Base-by-base conservation (phyloP, 225 moss, liverwort and hornwort genomes). In the Sphagnum tenellum region DNA sequence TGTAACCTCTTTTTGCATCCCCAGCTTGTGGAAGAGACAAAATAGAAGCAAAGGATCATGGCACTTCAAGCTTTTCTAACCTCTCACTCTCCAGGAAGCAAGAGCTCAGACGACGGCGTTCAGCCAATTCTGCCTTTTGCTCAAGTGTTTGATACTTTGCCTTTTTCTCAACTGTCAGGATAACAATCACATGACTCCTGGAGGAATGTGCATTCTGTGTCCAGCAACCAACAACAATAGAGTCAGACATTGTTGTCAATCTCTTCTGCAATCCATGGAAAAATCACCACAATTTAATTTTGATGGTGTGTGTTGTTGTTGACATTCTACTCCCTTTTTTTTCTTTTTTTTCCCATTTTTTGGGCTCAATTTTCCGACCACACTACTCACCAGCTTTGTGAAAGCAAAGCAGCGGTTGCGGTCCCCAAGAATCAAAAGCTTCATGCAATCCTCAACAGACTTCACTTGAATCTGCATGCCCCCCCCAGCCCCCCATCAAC, bases 151-250 rank as follows among this genome's bases (percentile, higher is more conserved):
- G 58, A 66, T 72, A 59, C 47, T 55, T 88, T 3, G 84, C 86
- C 64, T 90, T 94, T 72, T 88, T 89, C 70, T 90, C 93, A 49
- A 94, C 84, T 9, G 88, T 94, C 12, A 94, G 44, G 66, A 88
- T 88, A 44, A 89, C 93, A 68, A 90, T 94, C 9, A 89, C 88
- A 77, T 94, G 93, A 79, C 93, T 94, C 54, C 93, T 86, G 0
- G 93, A 94, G 8, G 93, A 94, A 73, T 94, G 89, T 29, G 93
- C 93, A 77, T 94, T 89, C 86, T 92, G 81, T 74, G 66, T 54
- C 62, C 63, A 59, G 14, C 75, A 56, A 56, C 9, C 1, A n/a
- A 56, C 9, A 1, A 9, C n/a, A 56, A 56, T 9, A 9, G 55
- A 56, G 55, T n/a, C 9, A 56, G 10, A 56, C n/a, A 9, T 9